These are phyloP conservation scores for Euclidium syriacum DNA, from an alignment of 345 rosid species.

Conservation along the genomic window DNA sequence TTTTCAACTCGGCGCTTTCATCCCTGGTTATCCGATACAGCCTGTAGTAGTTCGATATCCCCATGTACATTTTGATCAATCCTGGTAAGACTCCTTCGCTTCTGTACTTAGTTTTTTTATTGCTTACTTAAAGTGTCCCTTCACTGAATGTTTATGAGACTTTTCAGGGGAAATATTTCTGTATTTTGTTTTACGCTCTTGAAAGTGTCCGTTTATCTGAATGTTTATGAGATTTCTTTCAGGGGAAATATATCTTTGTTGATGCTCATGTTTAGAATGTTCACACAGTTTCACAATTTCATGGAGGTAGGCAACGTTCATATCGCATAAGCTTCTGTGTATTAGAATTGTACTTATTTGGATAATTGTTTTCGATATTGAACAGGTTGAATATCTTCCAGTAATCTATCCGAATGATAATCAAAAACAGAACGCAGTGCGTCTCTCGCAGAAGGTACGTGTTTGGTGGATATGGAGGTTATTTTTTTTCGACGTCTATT, in stretches of 20 bases:
- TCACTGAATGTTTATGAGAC: background rate
- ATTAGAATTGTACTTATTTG: background rate
- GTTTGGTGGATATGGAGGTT: background rate
- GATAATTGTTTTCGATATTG: slow-evolving; percentile 10
- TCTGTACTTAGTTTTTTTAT: background rate
- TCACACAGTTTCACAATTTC: slow-evolving; percentile 96
- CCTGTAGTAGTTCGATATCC: slow-evolving; percentile 93
- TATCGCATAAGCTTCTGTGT: background rate
- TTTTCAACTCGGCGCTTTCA: slow-evolving; percentile 96
- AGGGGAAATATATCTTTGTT: slow-evolving; percentile 75
- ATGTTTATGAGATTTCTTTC: slow-evolving; percentile 15
- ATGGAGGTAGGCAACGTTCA: slow-evolving; percentile 65
- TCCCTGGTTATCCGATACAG: slow-evolving; percentile 80
- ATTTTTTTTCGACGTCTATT: slow-evolving; percentile 3
- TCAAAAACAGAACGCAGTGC: slow-evolving; percentile 60
- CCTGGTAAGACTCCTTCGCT: slow-evolving; percentile 54
- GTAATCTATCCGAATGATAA: slow-evolving; percentile 57
- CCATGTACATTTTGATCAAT: slow-evolving; percentile 95
- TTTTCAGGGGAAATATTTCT: slow-evolving; percentile 30
- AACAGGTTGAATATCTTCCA: slow-evolving; percentile 91
- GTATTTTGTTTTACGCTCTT: too few relatives aligned
- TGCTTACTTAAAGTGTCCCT: too few relatives aligned
- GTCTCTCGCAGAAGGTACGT: slow-evolving; percentile 77
- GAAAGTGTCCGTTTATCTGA: too few relatives aligned
- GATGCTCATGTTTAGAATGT: slow-evolving; percentile 93